A percentile compares a stretch with the other conserved stretches of the same genome.
Evolutionary conservation across 1,284 basidiomycete genomes (phyloP).

Genomic region (Ustanciosporium gigantosporum): DNA sequence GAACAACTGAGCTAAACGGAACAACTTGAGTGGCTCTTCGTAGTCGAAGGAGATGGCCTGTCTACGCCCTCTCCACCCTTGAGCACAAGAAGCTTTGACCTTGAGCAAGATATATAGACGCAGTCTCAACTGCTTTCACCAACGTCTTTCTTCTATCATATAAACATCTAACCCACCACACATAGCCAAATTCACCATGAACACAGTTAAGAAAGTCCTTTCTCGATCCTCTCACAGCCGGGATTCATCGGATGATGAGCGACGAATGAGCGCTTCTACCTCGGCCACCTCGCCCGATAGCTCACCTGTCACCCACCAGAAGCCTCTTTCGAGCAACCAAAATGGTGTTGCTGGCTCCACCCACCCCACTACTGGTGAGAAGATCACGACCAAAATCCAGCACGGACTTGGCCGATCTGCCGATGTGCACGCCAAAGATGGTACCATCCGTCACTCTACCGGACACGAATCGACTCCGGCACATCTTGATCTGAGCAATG

Average conservation of each 20-base stretch:
- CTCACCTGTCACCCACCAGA: conserved; percentile 14
- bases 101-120: too few species aligned
- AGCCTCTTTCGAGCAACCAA: too few species aligned
- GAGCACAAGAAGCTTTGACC: too few species aligned
- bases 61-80: too few species aligned
- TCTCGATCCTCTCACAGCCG: conserved; percentile 20
- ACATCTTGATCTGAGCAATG: conserved; percentile 49
- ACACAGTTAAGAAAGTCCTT: conserved; percentile 40
- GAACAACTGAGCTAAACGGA: too few species aligned
- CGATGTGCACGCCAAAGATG: conserved; percentile 39
- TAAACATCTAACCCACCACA: too few species aligned
- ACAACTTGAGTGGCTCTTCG: too few species aligned
- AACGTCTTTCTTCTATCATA: too few species aligned
- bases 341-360: neutral
- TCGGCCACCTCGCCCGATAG: conserved; percentile 26
- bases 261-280: conserved; percentile 19
- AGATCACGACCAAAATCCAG: conserved; percentile 30
- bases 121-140: too few species aligned
- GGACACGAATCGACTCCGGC: conserved; percentile 29
- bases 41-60: too few species aligned
- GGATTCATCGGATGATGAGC: conserved; percentile 20
- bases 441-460: conserved; percentile 28
- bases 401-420: conserved; percentile 33
- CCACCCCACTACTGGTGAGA: conserved; percentile 11
- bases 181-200: too few species aligned